Evolutionary conservation across 83 land plant species (phyloP).

Genomic region (Larix sibirica): DNA sequence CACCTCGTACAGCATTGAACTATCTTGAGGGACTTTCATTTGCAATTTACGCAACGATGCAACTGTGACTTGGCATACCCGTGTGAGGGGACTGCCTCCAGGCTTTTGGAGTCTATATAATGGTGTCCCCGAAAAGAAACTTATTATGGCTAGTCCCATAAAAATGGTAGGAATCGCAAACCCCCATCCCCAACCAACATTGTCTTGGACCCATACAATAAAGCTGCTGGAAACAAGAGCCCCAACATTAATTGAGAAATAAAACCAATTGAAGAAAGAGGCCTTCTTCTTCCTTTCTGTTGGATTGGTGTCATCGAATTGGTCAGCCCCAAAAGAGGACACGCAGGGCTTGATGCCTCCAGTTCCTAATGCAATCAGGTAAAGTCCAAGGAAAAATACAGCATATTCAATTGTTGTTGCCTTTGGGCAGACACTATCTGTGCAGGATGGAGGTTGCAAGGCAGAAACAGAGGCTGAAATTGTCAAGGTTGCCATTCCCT

Average conservation of each 20-base stretch:
- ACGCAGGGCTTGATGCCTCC: constrained; percentile 83
- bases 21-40: not conserved
- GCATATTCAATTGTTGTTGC: constrained; percentile 32
- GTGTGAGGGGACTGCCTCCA: not conserved
- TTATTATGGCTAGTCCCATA: constrained; percentile 3
- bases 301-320: constrained; percentile 29
- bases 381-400: constrained; percentile 50
- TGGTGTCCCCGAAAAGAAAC: constrained; percentile 22
- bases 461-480: constrained; percentile 64
- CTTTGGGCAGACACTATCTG: constrained; percentile 17
- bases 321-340: constrained; percentile 75
- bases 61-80: constrained; percentile 14
- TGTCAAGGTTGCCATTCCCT: constrained; percentile 85
- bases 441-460: constrained; percentile 43
- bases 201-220: not conserved
- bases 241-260: constrained; percentile 63
- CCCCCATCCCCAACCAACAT: not conserved
- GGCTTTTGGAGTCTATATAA: constrained; percentile 2
- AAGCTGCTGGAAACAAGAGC: not conserved
- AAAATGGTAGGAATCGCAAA: not conserved
- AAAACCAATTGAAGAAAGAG: constrained; percentile 83
- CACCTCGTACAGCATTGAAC: not conserved
- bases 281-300: constrained; percentile 46
- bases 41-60: not conserved
- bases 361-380: constrained; percentile 64